Conservation (phyloP, 2,329 filamentous ascomycete species). For the Neonectria magnoliae region DNA sequence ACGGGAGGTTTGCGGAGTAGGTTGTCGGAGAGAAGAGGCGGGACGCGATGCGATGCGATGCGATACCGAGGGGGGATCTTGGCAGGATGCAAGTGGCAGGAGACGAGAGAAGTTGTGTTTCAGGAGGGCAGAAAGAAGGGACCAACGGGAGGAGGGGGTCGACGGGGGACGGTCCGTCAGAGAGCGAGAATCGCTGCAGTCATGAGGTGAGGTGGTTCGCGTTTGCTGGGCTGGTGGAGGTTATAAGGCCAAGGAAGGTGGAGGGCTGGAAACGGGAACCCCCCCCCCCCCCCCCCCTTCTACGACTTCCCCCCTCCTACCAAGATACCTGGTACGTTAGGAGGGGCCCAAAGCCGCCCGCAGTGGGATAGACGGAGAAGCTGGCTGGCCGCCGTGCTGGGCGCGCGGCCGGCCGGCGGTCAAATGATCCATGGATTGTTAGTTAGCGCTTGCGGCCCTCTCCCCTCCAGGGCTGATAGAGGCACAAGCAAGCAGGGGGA, state of each 20-base stretch:
- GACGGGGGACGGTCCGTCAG: conserved; percentile 39
- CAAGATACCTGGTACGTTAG: no score
- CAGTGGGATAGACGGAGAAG: not conserved
- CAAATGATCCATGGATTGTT: conserved; percentile 6
- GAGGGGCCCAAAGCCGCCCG: not conserved
- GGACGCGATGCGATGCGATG: conserved; percentile 19
- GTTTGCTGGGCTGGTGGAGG: conserved; percentile 25
- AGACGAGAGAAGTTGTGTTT: conserved; percentile 1
- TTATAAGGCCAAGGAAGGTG: conserved; percentile 23
- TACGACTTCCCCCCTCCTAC: not conserved
- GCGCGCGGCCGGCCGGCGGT: conserved; percentile 9
- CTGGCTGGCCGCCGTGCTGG: not conserved
- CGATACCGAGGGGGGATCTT: conserved; percentile 14
- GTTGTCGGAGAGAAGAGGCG: conserved; percentile 2
- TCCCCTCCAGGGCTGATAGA: not conserved
- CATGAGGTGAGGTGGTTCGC: conserved; percentile 36
- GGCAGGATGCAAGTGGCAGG: not conserved
- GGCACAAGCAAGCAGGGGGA: not conserved
- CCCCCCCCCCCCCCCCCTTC: not conserved
- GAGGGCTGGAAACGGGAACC: conserved; percentile 5
- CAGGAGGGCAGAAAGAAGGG: not conserved
- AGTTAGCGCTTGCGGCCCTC: conserved; percentile 2
- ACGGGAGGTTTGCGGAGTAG: not conserved
- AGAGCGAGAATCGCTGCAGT: conserved; percentile 39
- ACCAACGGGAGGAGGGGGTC: conserved; percentile 6